Conservation (phyloP, 495 filamentous ascomycete species). For the Tuber indicum region DNA sequence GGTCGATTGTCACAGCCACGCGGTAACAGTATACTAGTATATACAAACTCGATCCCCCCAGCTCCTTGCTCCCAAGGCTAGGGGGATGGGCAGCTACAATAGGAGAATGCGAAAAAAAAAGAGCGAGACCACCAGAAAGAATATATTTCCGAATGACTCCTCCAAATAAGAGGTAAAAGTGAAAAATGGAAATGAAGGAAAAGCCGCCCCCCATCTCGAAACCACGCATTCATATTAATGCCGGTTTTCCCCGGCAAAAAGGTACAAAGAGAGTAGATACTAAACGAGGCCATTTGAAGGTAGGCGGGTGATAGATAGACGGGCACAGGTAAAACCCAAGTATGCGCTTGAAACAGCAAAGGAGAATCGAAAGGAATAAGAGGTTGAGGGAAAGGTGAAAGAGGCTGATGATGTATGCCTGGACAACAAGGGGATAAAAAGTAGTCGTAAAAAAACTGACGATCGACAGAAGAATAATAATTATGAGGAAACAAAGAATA, state of each 20-base stretch:
- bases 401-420: conserved; percentile 2
- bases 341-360: conserved; percentile 5
- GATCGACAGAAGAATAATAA: conserved; percentile 7
- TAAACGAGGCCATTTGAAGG: background rate
- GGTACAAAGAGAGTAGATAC: background rate
- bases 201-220: background rate
- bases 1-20: background rate
- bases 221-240: background rate
- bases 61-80: background rate
- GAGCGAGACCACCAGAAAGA: background rate
- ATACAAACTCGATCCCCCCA: background rate
- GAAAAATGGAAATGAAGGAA: background rate
- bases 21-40: background rate
- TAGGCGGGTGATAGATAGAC: background rate
- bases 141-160: background rate
- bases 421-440: conserved; percentile 1
- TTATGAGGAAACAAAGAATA: conserved; percentile 11
- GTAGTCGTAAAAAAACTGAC: conserved; percentile 12
- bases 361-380: background rate
- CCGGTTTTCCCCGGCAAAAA: background rate
- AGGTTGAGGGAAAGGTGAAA: conserved; percentile 7
- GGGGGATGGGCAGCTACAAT: background rate
- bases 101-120: background rate
- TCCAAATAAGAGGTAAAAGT: background rate
- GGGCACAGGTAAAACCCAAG: background rate